Percentiles rank a stretch among this genome's conserved stretches.
phyloP scores from a whole-genome alignment of 179 eudicot genomes.

The Sideroxylon spinosum region DNA sequence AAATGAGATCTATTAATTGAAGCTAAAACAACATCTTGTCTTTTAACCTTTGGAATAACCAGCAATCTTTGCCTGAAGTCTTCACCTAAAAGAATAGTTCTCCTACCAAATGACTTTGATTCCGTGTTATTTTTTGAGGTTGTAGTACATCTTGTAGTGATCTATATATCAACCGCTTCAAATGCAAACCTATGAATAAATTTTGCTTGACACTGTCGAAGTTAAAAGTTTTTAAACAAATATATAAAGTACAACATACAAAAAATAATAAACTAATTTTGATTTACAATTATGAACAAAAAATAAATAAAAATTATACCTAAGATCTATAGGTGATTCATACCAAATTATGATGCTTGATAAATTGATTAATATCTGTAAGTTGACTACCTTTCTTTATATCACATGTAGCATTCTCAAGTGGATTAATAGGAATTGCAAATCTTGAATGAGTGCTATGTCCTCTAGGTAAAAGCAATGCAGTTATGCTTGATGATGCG shows the following conservation, averaged over 20 bases:
- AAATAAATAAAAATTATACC: background rate
- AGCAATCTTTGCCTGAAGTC: conserved; percentile 23
- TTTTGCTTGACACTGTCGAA: too few species aligned
- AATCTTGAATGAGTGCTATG: too few species aligned
- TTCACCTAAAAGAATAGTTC: conserved; percentile 11
- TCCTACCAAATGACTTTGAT: conserved; percentile 12
- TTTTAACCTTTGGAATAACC: background rate
- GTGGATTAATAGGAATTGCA: too few species aligned
- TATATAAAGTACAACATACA: too few species aligned
- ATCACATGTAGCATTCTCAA: conserved; percentile 9
- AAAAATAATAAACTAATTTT: too few species aligned
- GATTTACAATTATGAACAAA: too few species aligned
- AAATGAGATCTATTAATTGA: conserved; percentile 7
- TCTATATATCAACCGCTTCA: conserved; percentile 19
- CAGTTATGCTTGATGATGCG: too few species aligned
- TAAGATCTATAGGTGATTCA: conserved; percentile 21
- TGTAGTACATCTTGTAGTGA: conserved; percentile 15
- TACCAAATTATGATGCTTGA: background rate
- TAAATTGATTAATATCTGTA: conserved; percentile 3
- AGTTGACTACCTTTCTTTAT: conserved; percentile 3
- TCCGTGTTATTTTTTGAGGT: background rate
- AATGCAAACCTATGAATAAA: background rate
- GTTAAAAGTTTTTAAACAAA: too few species aligned
- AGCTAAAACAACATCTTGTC: conserved; percentile 16
- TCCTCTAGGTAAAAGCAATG: too few species aligned